phyloP scores from a whole-genome alignment of 139 green algal genomes.

The Microglena sp. region DNA sequence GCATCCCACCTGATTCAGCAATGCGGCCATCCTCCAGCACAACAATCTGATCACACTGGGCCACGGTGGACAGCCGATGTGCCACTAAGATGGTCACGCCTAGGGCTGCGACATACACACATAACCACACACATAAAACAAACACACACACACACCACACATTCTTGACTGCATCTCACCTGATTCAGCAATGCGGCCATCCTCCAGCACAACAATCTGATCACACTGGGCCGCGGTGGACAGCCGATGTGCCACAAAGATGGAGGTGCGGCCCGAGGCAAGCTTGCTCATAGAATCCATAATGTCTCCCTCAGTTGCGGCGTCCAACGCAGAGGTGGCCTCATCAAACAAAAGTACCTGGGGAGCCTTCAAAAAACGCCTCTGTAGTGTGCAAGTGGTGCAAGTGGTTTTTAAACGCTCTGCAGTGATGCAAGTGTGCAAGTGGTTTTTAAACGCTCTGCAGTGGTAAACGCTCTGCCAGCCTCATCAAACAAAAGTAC shows the following conservation, averaged over 20 bases:
- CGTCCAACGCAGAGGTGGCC: conserved; percentile 13
- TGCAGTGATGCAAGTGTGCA: too few relatives aligned
- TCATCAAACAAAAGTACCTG: conserved; percentile 84
- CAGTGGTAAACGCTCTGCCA: too few relatives aligned
- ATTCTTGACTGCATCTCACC: too few relatives aligned
- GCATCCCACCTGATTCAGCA: conserved; percentile 72
- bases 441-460: too few relatives aligned
- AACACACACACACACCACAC: too few relatives aligned
- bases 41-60: conserved; percentile 80
- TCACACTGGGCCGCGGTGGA: conserved; percentile 81
- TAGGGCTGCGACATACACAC: too few relatives aligned
- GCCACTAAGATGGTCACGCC: conserved; percentile 88
- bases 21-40: conserved; percentile 76
- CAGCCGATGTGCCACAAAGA: conserved; percentile 94
- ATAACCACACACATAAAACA: too few relatives aligned
- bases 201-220: conserved; percentile 81
- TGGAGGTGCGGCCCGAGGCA: conserved; percentile 69
- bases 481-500: too few relatives aligned
- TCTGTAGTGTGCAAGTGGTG: conserved; percentile 84
- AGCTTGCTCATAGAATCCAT: conserved; percentile 44
- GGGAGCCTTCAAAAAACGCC: conserved; percentile 51
- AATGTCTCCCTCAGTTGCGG: conserved; percentile 23
- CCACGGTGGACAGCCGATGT: conserved; percentile 86
- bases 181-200: conserved; percentile 70
- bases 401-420: conserved; percentile 94